Evolutionary conservation across 345 rosid species (phyloP).

Genomic region (Corymbia maculata): DNA sequence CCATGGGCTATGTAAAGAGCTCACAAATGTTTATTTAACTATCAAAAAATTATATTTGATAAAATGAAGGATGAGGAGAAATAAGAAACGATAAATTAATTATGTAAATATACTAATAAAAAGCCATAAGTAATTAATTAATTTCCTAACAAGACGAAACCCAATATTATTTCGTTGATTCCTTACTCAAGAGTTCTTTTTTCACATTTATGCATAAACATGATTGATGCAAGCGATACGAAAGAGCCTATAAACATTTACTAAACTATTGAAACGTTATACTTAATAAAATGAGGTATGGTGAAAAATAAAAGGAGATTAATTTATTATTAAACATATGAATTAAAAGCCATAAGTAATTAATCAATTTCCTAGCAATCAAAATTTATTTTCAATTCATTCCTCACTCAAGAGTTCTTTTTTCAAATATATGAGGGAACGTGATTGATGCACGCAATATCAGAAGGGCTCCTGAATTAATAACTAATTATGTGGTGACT

Average conservation of each 20-base stretch:
- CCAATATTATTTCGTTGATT: not conserved
- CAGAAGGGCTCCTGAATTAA: not conserved
- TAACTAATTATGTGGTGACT: too few species aligned
- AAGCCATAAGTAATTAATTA: not conserved
- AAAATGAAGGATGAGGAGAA: not conserved
- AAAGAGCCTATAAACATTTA: not conserved
- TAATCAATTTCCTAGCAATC: not conserved
- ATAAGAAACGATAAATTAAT: not conserved
- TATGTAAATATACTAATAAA: not conserved
- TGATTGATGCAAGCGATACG: not conserved
- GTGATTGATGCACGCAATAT: not conserved
- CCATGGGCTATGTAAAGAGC: not conserved
- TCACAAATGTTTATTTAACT: not conserved
- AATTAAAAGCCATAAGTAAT: too few species aligned
- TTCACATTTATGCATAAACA: not conserved
- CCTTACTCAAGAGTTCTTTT: not conserved
- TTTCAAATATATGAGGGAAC: fast-evolving
- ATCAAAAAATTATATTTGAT: not conserved
- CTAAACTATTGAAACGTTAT: not conserved
- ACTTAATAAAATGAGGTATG: too few species aligned
- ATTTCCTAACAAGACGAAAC: not conserved
- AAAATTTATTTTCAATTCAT: not conserved
- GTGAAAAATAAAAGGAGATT: not conserved
- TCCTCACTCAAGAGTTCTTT: not conserved
- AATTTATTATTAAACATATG: too few species aligned